phyloP scores from a whole-genome alignment of 768 basidiomycete species.

The Candolleomyces aberdarensis region DNA sequence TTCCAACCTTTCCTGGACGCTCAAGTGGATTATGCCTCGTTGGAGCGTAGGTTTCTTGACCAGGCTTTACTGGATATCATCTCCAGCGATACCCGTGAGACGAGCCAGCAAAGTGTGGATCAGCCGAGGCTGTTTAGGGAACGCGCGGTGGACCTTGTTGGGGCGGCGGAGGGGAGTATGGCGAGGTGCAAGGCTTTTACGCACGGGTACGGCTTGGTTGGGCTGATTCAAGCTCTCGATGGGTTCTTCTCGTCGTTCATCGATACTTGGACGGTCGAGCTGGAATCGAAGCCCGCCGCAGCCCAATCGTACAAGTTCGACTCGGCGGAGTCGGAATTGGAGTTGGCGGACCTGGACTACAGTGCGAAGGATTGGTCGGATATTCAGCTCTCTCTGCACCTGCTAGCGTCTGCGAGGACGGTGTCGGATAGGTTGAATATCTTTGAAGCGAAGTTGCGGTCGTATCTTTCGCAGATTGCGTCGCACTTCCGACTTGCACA shows the following conservation, averaged over 20 bases:
- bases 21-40: constrained; percentile 76
- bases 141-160: constrained; percentile 70
- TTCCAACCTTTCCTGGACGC: constrained; percentile 94
- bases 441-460: constrained; percentile 72
- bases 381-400: constrained; percentile 79
- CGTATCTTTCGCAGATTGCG: constrained; percentile 56
- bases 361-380: constrained; percentile 84
- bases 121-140: constrained; percentile 70
- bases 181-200: constrained; percentile 76
- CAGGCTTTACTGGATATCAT: constrained; percentile 51
- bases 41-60: constrained; percentile 74
- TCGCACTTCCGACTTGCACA: constrained; percentile 55
- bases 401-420: constrained; percentile 76
- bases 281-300: constrained; percentile 36
- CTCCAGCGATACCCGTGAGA: constrained; percentile 39
- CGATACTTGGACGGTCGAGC: constrained; percentile 53
- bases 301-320: constrained; percentile 24
- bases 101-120: constrained; percentile 34
- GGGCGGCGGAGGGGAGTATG: constrained; percentile 76
- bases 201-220: constrained; percentile 80
- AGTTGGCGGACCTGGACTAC: constrained; percentile 82
- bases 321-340: constrained; percentile 42
- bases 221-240: constrained; percentile 74
- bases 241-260: constrained; percentile 69
- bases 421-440: constrained; percentile 62